Evolutionary conservation across 1,139 yeast species (phyloP), one percentile per base, ranked within the genome.

Genomic region (Oligophagozyma castellii): DNA sequence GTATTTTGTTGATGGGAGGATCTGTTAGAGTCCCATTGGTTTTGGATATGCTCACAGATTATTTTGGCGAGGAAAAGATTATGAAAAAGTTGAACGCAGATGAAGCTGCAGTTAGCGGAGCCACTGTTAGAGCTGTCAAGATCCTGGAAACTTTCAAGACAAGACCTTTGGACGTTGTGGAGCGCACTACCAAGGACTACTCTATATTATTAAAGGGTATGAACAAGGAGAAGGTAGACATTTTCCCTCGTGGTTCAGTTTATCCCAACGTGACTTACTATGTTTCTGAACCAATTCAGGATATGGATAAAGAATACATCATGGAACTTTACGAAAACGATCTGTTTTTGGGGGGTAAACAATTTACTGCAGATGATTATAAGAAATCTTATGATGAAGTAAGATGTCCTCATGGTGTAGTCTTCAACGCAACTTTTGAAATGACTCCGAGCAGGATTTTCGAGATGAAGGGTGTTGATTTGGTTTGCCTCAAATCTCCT

Each of bases 11-110:
- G 34, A 70, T 81, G 31, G 99, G 99, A 38, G 99, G 98, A 0
- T 72, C 94, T 1, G 73, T 92, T 7, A 73, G 99, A 52, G 80
- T 84, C 16, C 98, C 98, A 12, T 68, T 79, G 46, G 76, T 89
- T 30, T 93, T 83, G 53, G 61, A 65, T 27, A 67, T 64, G 31
- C 55, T 77, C 35, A 46, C 58, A 4, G 53, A 66, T 4, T 61
- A 78, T 26, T 58, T 76, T 24, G 75, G 75, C 2, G 73, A 71
- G 18, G 73, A 68, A 2, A 59, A 63, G 32, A 61, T 92, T 28
- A 67, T 94, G n/a, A 84, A 77, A 52, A 81, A 77, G 32, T 93
- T 92, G 28, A 89, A 89, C 53, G 92, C 98, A 0, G 99, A 89
- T 56, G 99, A 89, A 56, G 74, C 95, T 35, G 84, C 83, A 35